Conservation (phyloP, 2,329 filamentous ascomycete genomes). For the Neodidymelliopsis sp. region DNA sequence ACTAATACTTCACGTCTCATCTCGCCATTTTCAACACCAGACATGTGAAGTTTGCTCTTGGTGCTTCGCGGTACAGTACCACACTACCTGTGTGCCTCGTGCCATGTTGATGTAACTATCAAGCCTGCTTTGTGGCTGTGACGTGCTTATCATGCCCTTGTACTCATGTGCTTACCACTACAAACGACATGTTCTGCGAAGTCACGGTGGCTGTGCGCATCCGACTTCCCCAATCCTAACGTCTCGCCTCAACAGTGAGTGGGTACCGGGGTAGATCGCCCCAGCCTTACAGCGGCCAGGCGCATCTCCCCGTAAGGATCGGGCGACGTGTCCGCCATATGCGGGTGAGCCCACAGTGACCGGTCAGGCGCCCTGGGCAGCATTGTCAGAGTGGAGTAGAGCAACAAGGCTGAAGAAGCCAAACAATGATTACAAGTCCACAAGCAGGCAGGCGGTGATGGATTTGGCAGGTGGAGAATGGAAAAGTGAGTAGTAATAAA, state of each 20-base stretch:
- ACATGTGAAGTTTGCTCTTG: no score
- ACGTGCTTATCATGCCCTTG: no score
- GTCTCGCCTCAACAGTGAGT: neutral
- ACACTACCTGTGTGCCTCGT: no score
- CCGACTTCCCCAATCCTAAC: neutral
- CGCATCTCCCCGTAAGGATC: neutral
- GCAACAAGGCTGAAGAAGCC: neutral
- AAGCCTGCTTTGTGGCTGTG: no score
- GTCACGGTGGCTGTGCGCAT: conserved; percentile 3
- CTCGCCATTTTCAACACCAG: no score
- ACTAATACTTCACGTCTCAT: no score
- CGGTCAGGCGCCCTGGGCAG: conserved; percentile 9
- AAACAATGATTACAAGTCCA: neutral
- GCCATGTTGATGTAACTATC: no score
- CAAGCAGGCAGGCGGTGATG: no score
- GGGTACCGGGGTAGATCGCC: neutral
- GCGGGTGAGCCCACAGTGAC: conserved; percentile 11
- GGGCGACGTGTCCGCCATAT: neutral
- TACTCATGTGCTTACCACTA: no score
- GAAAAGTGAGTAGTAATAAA: neutral
- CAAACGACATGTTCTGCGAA: no score
- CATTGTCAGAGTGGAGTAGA: neutral
- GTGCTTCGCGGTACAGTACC: no score
- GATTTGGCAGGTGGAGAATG: neutral
- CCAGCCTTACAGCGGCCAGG: conserved; percentile 7